These are phyloP conservation scores for Macadamia integrifolia DNA, from an alignment of 164 flowering plant genomes.

Conservation along the genomic window DNA sequence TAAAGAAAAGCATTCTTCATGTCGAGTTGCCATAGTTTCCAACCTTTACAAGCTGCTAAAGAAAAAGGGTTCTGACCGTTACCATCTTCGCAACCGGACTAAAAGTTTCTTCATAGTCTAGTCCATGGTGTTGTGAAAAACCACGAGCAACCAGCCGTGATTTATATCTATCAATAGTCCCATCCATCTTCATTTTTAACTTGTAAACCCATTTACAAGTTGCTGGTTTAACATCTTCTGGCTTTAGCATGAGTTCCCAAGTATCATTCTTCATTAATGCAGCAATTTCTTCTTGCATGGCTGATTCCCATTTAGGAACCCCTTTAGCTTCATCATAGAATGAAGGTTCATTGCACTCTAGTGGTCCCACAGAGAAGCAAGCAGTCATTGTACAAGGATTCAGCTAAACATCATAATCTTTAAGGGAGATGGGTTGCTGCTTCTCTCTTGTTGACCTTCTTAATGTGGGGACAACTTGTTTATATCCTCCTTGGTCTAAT, in stretches of 20 bases:
- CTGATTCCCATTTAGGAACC: slow-evolving; percentile 11
- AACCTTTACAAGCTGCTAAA: no score
- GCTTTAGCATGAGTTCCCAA: slow-evolving; percentile 23
- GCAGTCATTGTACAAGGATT: no score
- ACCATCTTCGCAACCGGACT: slow-evolving; percentile 12
- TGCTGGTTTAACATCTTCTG: slow-evolving; percentile 6
- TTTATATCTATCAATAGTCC: slow-evolving; percentile 14
- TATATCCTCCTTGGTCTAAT: no score
- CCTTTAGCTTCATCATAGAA: slow-evolving; percentile 18
- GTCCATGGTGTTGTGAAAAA: slow-evolving; percentile 18
- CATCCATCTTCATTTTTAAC: slow-evolving; percentile 13
- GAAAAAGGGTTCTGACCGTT: neutral
- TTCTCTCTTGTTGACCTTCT: no score
- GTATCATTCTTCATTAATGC: slow-evolving; percentile 17
- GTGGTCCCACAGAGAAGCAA: no score
- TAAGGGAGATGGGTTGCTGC: no score
- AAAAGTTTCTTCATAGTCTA: slow-evolving; percentile 20
- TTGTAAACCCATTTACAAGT: slow-evolving; percentile 18
- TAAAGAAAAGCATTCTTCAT: no score
- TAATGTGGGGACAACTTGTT: no score
- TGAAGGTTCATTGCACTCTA: slow-evolving; percentile 13
- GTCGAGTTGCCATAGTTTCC: no score
- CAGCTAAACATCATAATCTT: no score
- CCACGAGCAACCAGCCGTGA: slow-evolving; percentile 17
- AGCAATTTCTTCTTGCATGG: slow-evolving; percentile 14